phyloP scores from a whole-genome alignment of 78 protist genomes.

The Mastigamoeba balamuthi region DNA sequence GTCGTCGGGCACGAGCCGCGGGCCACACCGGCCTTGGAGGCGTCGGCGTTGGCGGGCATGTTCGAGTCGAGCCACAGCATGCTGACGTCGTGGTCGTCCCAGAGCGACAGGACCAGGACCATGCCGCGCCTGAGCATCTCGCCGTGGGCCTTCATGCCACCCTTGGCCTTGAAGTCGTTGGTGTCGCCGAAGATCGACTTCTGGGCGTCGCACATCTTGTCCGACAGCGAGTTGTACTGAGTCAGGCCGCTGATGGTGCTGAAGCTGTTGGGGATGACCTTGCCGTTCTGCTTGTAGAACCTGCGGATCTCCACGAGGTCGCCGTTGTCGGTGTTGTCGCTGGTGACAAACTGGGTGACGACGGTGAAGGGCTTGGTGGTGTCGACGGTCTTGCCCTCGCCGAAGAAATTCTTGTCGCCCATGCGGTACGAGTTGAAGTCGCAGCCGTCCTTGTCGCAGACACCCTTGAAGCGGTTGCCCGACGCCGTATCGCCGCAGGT shows the following conservation, averaged over 20 bases:
- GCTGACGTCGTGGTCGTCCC: constrained; percentile 52
- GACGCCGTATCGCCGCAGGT: constrained; percentile 25
- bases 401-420: constrained; percentile 39
- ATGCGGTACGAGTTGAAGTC: constrained; percentile 56
- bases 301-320: constrained; percentile 33
- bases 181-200: constrained; percentile 9
- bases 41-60: constrained; percentile 8
- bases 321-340: constrained; percentile 45
- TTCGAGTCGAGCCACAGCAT: constrained; percentile 58
- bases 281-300: constrained; percentile 45
- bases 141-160: constrained; percentile 48
- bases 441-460: constrained; percentile 61
- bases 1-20: constrained; percentile 52
- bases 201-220: constrained; percentile 25
- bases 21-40: constrained; percentile 23
- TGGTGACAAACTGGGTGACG: constrained; percentile 56
- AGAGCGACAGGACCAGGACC: constrained; percentile 54
- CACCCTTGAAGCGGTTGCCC: constrained; percentile 19
- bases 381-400: constrained; percentile 32
- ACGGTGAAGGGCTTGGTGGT: constrained; percentile 41
- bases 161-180: constrained; percentile 34
- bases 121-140: constrained; percentile 30
- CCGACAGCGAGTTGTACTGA: constrained; percentile 11
- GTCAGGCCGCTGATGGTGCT: constrained; percentile 1
- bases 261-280: constrained; percentile 6